These are phyloP conservation scores for Rhizopus microsporus DNA, from an alignment of 371 early-diverging fungal species.

Conservation along the genomic window DNA sequence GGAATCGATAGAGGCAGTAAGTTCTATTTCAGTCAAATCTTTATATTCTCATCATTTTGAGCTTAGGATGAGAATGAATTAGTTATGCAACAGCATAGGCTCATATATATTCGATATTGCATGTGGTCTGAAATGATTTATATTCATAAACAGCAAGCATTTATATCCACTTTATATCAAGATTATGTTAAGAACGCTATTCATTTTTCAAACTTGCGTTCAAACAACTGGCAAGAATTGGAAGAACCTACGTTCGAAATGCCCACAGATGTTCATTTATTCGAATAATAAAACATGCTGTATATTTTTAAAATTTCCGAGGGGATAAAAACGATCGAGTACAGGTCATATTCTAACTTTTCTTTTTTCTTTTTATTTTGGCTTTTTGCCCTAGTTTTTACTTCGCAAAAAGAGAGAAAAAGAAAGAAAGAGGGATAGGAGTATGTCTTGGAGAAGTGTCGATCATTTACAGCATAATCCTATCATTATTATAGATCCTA, in stretches of 20 bases:
- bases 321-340: not conserved
- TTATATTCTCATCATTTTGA: conserved; percentile 73
- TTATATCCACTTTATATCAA: conserved; percentile 65
- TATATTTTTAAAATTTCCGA: conserved; percentile 1
- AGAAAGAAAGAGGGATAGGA: too few relatives aligned
- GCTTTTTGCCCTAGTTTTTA: not conserved
- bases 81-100: conserved; percentile 54
- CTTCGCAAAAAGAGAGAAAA: not conserved
- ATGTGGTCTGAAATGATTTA: conserved; percentile 49
- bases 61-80: conserved; percentile 95
- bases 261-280: conserved; percentile 48
- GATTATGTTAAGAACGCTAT: conserved; percentile 61
- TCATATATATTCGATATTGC: conserved; percentile 40
- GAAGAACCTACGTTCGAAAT: conserved; percentile 47
- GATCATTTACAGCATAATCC: not conserved
- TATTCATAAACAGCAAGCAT: conserved; percentile 55
- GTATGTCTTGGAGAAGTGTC: not conserved
- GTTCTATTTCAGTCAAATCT: conserved; percentile 14
- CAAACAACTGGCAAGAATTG: conserved; percentile 64
- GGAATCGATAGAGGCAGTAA: conserved; percentile 38
- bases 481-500: not conserved
- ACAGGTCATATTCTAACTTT: conserved; percentile 1
- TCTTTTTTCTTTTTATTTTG: not conserved
- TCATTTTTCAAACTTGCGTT: conserved; percentile 52
- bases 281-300: conserved; percentile 24